Percentiles rank a stretch among this genome's conserved stretches.
These are phyloP conservation scores for Asterionellopsis glacialis DNA, from an alignment of 108 stramenopile genomes.

Conservation along the genomic window DNA sequence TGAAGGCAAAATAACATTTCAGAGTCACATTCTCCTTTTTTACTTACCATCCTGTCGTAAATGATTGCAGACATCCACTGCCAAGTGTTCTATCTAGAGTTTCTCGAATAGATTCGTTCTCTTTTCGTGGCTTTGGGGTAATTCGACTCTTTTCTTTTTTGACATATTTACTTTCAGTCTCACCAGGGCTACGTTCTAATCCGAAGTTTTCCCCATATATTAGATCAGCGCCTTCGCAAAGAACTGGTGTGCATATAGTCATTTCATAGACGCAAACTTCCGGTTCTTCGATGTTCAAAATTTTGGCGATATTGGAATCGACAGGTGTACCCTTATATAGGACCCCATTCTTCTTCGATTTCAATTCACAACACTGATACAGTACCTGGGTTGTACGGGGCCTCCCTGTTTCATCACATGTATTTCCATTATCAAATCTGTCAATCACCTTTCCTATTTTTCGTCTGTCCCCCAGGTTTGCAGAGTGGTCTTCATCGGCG, in stretches of 20 bases:
- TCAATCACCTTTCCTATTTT: constrained; percentile 8
- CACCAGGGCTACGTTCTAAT: neutral
- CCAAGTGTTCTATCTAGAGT: constrained; percentile 40
- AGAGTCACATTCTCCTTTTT: neutral
- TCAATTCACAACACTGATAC: constrained; percentile 56
- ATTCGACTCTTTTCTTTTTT: neutral
- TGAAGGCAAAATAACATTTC: neutral
- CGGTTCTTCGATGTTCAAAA: constrained; percentile 13
- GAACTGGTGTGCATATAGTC: constrained; percentile 65
- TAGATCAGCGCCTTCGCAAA: constrained; percentile 32
- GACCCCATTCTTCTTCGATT: constrained; percentile 16
- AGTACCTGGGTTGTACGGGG: constrained; percentile 43
- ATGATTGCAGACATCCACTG: neutral
- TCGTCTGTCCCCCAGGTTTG: neutral
- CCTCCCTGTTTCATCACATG: constrained; percentile 51
- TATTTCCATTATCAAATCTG: constrained; percentile 38
- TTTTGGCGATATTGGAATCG: constrained; percentile 18
- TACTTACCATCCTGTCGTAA: constrained; percentile 20
- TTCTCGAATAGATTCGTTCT: constrained; percentile 47
- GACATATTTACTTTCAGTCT: neutral
- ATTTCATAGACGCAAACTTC: constrained; percentile 48
- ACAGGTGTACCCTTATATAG: constrained; percentile 22
- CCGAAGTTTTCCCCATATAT: neutral
- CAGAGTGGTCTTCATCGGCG: neutral
- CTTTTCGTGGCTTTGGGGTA: constrained; percentile 15